phyloP scores from a whole-genome alignment of 2,329 filamentous ascomycete species.

The Xylaria sp. region DNA sequence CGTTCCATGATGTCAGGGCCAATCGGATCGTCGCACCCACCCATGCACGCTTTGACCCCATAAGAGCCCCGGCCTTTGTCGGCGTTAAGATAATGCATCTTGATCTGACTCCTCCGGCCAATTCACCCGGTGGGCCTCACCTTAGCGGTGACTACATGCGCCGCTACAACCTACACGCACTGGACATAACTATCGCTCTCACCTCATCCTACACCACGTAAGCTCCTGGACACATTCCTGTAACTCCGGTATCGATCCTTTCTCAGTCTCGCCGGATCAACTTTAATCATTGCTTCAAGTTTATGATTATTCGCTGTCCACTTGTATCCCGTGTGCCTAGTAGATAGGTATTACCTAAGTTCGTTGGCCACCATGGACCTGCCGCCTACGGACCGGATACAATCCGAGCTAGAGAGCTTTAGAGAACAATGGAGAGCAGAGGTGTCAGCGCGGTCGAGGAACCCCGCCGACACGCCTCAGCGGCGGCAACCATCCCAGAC shows the following conservation, averaged over 20 bases:
- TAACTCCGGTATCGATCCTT: background rate
- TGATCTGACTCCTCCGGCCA: slow-evolving; percentile 8
- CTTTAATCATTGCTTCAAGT: background rate
- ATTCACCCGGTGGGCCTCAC: background rate
- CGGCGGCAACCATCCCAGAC: slow-evolving; percentile 18
- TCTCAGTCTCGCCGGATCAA: background rate
- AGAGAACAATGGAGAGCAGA: slow-evolving; percentile 85
- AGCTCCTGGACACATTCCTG: background rate
- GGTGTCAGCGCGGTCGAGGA: slow-evolving; percentile 53
- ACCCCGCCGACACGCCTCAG: slow-evolving; percentile 24
- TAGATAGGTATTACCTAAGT: background rate
- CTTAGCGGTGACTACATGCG: slow-evolving; percentile 4
- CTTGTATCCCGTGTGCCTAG: no score
- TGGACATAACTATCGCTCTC: background rate
- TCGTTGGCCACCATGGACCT: slow-evolving; percentile 28
- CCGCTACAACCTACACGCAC: slow-evolving; percentile 1
- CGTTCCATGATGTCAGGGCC: slow-evolving; percentile 30
- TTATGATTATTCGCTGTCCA: background rate
- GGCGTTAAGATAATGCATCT: slow-evolving; percentile 28
- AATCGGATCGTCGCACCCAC: slow-evolving; percentile 20
- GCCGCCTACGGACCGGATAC: slow-evolving; percentile 41
- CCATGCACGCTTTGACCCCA: background rate
- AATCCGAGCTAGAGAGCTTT: slow-evolving; percentile 82
- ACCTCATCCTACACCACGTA: background rate
- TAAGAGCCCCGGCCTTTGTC: slow-evolving; percentile 8